A percentile compares a stretch with the other conserved stretches of the same genome.
These are phyloP conservation scores for Actinomucor elegans DNA, from an alignment of 371 early-diverging fungal species.

Conservation along the genomic window DNA sequence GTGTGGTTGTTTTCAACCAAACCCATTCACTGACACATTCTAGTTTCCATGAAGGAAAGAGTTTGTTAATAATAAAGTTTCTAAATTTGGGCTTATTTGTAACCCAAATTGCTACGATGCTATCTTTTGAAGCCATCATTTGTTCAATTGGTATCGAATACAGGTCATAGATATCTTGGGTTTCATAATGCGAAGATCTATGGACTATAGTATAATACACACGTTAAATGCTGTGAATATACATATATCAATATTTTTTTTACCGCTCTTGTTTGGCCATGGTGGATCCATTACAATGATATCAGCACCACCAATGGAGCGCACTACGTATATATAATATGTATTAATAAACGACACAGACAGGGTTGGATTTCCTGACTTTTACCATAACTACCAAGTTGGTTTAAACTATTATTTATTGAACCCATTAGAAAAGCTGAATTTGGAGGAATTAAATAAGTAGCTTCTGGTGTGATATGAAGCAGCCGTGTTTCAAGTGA, in stretches of 20 bases:
- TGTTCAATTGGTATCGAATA: slow-evolving; percentile 60
- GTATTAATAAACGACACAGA: no score
- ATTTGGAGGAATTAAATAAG: slow-evolving; percentile 38
- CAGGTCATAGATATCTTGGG: slow-evolving; percentile 66
- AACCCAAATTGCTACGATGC: slow-evolving; percentile 73
- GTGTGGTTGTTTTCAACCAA: slow-evolving; percentile 69
- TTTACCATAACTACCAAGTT: slow-evolving; percentile 30
- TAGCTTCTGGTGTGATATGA: slow-evolving; percentile 15
- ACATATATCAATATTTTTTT: not conserved
- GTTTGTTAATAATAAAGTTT: slow-evolving; percentile 60
- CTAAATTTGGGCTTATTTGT: slow-evolving; percentile 69
- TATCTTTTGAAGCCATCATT: slow-evolving; percentile 27
- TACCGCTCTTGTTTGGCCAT: slow-evolving; percentile 72
- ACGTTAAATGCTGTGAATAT: not conserved
- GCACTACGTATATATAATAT: not conserved
- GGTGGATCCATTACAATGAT: slow-evolving; percentile 78
- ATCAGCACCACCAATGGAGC: slow-evolving; percentile 46
- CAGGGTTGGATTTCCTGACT: no score
- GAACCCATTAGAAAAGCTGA: slow-evolving; percentile 41
- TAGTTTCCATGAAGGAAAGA: slow-evolving; percentile 69
- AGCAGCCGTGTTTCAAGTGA: slow-evolving; percentile 6
- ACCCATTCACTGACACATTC: slow-evolving; percentile 58
- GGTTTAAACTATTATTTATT: slow-evolving; percentile 26
- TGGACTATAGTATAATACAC: slow-evolving; percentile 34
- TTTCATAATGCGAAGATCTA: slow-evolving; percentile 58